Evolutionary conservation across 179 eudicot genomes (phyloP), one percentile per base, ranked within the genome.

Genomic region (Heliamphora pulchella): DNA sequence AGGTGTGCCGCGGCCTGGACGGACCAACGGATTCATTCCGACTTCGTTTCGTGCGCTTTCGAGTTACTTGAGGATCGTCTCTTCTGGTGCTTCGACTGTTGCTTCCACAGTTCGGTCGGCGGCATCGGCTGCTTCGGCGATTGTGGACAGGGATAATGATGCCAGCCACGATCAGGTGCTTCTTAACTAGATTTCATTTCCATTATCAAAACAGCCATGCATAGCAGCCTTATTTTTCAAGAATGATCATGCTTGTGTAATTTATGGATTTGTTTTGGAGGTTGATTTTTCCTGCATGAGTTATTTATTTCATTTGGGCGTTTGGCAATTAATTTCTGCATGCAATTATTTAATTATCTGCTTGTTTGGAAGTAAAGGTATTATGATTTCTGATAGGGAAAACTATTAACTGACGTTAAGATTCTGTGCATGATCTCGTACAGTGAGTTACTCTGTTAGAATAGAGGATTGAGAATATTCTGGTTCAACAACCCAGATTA

Each of bases 71-170:
- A 87, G 89, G 89, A 87, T 91, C 44, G 96, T 91, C 6, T 91
- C 97, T 0, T 89, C 92, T 0, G 94, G 98, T 73, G 97, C 98
- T 22, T 91, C 94, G 2, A 83, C 90, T 11, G 93, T 94, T 8
- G 90, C 97, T 20, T 88, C 94, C 18, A 79, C 90, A 0, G 96
- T 90, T n/a, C 79, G 89, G 85, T 89, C 97, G 11, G 93, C 97
- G 8, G 97, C 93, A 17, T 87, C 89, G 0, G 92, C 89, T 63
- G 93, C 91, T 59, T 91, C 91, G 3, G 87, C 96, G 7, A 86
- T 93, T 81, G 92, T 85, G 73, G 96, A 94, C 54, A 86, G 90
- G 79, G 97, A 91, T 66, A 82, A 22, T 63, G 96, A 90, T 84
- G 74, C 82, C 67, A 82, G 68, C 78, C 75, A 80, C 82, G 91